A percentile compares a stretch with the other conserved stretches of the same genome.
Evolutionary conservation across 192 early-diverging fungal genomes (phyloP).

Genomic region (Thamnidium elegans): DNA sequence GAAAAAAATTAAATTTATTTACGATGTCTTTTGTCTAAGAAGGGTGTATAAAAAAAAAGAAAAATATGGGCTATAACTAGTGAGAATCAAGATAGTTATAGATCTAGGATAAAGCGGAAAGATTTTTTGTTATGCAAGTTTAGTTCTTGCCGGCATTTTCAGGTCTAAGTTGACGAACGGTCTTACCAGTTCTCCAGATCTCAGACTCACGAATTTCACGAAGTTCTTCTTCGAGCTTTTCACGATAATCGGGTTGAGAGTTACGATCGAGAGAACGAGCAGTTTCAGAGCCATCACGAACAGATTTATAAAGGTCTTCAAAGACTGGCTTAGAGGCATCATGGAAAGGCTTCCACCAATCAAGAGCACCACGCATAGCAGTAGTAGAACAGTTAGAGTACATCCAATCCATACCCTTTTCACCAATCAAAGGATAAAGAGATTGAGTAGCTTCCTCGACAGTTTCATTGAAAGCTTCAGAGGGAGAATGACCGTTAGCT

Average conservation of each 20-base stretch:
- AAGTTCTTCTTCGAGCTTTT: conserved; percentile 91
- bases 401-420: conserved; percentile 96
- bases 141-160: conserved; percentile 61
- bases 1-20: too few relatives aligned
- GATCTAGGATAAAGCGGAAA: too few relatives aligned
- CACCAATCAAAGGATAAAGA: conserved; percentile 92
- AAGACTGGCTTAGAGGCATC: conserved; percentile 91
- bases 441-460: conserved; percentile 99
- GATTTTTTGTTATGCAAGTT: neutral
- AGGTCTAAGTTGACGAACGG: conserved; percentile 84
- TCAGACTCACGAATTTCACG: conserved; percentile 84
- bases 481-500: conserved; percentile 88
- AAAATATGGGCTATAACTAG: neutral
- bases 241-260: conserved; percentile 88
- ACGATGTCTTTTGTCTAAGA: neutral
- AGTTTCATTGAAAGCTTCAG: conserved; percentile 99
- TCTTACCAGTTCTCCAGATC: conserved; percentile 91
- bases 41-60: neutral
- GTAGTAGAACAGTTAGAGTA: conserved; percentile 97
- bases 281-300: conserved; percentile 86
- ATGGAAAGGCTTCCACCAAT: conserved; percentile 96
- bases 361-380: conserved; percentile 92
- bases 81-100: neutral
- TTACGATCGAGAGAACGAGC: conserved; percentile 83
- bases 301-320: conserved; percentile 82